Percentiles rank a stretch among this genome's conserved stretches.
Evolutionary conservation across 176 grass and related monocot genomes (phyloP).

Genomic region (Secale cereale): DNA sequence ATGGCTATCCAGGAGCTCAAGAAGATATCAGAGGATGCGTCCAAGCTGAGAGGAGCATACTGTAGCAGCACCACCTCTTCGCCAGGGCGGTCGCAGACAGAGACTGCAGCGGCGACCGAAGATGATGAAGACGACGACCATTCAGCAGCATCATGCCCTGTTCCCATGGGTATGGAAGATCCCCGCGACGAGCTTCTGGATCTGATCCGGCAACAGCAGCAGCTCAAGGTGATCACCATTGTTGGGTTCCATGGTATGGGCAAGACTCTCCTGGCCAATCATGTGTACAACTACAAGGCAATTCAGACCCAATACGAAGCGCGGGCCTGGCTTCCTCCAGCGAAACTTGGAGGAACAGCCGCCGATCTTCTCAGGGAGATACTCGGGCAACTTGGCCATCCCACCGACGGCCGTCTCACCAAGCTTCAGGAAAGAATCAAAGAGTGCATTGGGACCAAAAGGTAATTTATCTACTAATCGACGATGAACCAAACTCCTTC

Average conservation of each 20-base stretch:
- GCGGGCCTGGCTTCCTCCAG: neutral
- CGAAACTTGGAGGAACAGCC: neutral
- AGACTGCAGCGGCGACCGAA: fast-evolving
- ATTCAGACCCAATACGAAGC: neutral
- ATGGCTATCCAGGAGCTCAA: neutral
- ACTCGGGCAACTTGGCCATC: neutral
- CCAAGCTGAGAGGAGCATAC: neutral
- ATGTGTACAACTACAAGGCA: neutral
- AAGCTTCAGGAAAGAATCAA: neutral
- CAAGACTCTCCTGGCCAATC: neutral
- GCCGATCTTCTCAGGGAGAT: neutral
- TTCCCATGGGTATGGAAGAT: neutral
- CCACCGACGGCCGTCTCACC: too few relatives aligned
- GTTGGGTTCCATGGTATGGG: neutral
- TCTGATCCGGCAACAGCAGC: neutral
- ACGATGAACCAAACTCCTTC: too few relatives aligned
- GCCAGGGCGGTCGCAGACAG: too few relatives aligned
- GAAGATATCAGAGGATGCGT: neutral
- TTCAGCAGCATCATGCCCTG: fast-evolving
- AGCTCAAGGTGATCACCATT: neutral
- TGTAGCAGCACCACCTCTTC: neutral
- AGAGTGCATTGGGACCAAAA: neutral
- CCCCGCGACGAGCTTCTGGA: neutral
- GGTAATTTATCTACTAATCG: too few relatives aligned
- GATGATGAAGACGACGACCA: fast-evolving